Evolutionary conservation across 108 stramenopile species (phyloP), one percentile per base, ranked within the genome.

Genomic region (Cyclostephanos tholiformis): DNA sequence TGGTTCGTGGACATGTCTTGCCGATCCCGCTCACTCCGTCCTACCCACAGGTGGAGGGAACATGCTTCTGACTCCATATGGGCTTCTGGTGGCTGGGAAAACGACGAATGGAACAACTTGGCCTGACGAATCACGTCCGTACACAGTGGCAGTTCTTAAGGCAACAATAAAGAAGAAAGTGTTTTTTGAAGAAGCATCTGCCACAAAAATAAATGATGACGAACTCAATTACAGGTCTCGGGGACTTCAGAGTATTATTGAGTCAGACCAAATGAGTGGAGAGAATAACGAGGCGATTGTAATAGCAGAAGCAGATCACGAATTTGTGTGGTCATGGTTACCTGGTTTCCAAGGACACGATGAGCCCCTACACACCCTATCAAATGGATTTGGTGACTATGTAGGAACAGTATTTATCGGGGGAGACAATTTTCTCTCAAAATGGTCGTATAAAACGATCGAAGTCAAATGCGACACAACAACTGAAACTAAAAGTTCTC

Each of bases 321-420:
- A 90, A 51, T 97, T 92, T 67, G 83, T 89, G 41, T 98, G 97
- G 97, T 90, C 93, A 27, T 98, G 97, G 97, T 75, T 98, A 16
- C 96, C 97, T 20, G 97, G 96, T 3, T 98, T 97, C 63, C 69
- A 91, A 13, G 97, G 97, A 0, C 87, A 89, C 63, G 84, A 93
- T 63, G 95, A 96, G 67, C 94, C 96, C 0, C 85, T 97, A 19
- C 95, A 94, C 74, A 88, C 91, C 3, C 87, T 97, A 16, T 73
- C 94, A 10, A 92, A 94, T 61, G 96, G 95, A 43, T 88, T 91
- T 68, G 94, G 86, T 27, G 82, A 83, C 16, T 90, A 87, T 60
- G 82, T 82, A 19, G 93, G 94, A 19, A 86, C 80, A 19, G 87
- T 97, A 0, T 95, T 97, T 77, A 95, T 98, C 55, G 94, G 92